Percentiles rank a stretch among this genome's conserved stretches.
phyloP scores from a whole-genome alignment of 2,329 filamentous ascomycete species.

The Pestalotiopsis fici region DNA sequence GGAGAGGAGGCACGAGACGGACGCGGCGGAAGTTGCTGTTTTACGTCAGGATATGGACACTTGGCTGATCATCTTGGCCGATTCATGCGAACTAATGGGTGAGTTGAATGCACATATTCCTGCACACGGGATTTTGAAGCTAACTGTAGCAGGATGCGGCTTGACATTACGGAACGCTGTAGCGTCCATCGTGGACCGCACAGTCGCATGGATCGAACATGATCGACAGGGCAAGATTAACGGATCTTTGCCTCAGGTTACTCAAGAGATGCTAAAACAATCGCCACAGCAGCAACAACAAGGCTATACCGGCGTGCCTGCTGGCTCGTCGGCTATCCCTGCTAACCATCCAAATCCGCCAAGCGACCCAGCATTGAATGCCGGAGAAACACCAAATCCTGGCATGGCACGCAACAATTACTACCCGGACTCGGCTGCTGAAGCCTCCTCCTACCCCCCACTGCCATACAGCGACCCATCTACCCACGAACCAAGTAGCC shows the following conservation, averaged over 20 bases:
- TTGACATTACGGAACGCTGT: slow-evolving; percentile 45
- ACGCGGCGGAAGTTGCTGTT: slow-evolving; percentile 56
- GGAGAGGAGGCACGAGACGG: slow-evolving; percentile 64
- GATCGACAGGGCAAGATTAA: slow-evolving; percentile 42
- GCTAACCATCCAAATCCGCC: slow-evolving; percentile 15
- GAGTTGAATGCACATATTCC: slow-evolving; percentile 28
- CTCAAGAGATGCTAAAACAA: slow-evolving; percentile 29
- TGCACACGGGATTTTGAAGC: no score
- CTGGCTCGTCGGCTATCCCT: slow-evolving; percentile 14
- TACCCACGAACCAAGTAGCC: slow-evolving; percentile 20
- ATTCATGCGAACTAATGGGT: slow-evolving; percentile 69
- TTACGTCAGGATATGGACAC: slow-evolving; percentile 68
- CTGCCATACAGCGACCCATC: slow-evolving; percentile 25
- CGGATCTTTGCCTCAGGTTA: slow-evolving; percentile 16
- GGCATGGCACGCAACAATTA: slow-evolving; percentile 24
- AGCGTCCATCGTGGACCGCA: slow-evolving; percentile 49
- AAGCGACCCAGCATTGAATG: slow-evolving; percentile 16
- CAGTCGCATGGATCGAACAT: slow-evolving; percentile 52
- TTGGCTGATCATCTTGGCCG: slow-evolving; percentile 69
- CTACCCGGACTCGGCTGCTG: slow-evolving; percentile 24
- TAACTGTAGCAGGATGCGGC: slow-evolving; percentile 39
- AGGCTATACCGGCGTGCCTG: slow-evolving; percentile 23
- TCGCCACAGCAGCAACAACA: slow-evolving; percentile 29
- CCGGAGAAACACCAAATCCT: slow-evolving; percentile 19
- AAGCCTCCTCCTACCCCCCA: slow-evolving; percentile 25